Evolutionary conservation across 2,329 filamentous ascomycete species (phyloP), one percentile per base, ranked within the genome.

Genomic region (Ophiostoma quercus): DNA sequence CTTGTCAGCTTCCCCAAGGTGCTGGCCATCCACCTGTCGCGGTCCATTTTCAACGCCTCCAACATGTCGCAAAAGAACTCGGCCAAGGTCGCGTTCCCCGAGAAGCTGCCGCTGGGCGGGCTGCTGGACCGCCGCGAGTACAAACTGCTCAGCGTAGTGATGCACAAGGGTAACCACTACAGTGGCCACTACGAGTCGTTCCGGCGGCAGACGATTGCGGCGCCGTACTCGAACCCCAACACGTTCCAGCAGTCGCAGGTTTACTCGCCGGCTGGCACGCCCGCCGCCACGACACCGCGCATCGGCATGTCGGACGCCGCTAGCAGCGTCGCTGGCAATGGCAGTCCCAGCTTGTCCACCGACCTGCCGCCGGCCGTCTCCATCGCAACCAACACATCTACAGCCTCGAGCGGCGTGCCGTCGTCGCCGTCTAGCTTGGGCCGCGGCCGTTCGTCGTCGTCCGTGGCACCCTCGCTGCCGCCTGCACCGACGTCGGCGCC

Each of bases 171-270:
- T 51, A 96, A 92, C 72, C 95, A 99, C 78, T 90, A 97, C 76
- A 97, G 93, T 75, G 95, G 95, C 0, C 95, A 99, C 77, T 99
- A 99, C 80, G 95, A 99, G 78, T 94, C 93, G 0, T 98, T 98
- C 79, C 87, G 95, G 43, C 87, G 95, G 51, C 95, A 98, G 79
- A 90, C 92, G 71, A 80, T 92, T 9, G 87, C 89, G 67, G 82
- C 90, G 2, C 94, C 94, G 0, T 98, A 89, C 77, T 91, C 92
- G 1, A 97, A 94, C 8, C 88, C 91, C 0, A 89, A 91, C 74
- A 88, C 88, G 0, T 94, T 96, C 79, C 90, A 91, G 71, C 85
- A 85, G 6, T 91, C 91, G 51, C 89, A 88, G 7, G 87, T 90
- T 43, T 94, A 92, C 76, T 92, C 90, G 77, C 84, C 83, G 75